Conservation (phyloP, 2,329 filamentous ascomycete genomes). For the Venturiaceae sp. region DNA sequence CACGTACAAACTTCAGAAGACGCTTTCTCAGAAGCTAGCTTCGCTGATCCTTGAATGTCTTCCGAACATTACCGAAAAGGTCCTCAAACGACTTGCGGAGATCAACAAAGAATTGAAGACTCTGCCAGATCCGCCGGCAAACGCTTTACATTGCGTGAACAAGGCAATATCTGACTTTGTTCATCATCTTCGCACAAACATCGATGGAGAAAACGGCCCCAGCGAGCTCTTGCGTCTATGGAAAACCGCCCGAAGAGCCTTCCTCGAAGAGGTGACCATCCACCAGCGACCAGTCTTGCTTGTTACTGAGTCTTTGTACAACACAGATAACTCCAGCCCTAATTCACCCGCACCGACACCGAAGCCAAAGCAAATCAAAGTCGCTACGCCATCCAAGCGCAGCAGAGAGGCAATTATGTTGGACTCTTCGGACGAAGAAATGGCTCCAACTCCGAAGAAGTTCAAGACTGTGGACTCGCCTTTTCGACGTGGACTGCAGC, state of each 20-base stretch:
- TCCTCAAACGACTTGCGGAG: constrained; percentile 34
- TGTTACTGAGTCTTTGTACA: background rate
- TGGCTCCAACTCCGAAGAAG: background rate
- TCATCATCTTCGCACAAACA: constrained; percentile 42
- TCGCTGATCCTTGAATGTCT: constrained; percentile 32
- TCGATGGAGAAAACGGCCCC: constrained; percentile 38
- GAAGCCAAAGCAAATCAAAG: background rate
- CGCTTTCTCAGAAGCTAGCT: constrained; percentile 39
- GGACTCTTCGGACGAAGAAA: background rate
- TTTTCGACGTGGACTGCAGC: background rate
- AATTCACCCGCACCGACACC: background rate
- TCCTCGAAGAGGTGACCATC: background rate
- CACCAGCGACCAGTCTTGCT: background rate
- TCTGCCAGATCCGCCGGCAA: constrained; percentile 58
- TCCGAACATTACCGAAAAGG: constrained; percentile 33
- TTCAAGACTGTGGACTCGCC: background rate
- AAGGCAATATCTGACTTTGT: constrained; percentile 48
- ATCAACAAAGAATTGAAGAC: constrained; percentile 46
- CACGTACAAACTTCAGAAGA: constrained; percentile 37
- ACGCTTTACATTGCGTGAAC: constrained; percentile 57
- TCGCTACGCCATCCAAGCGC: background rate
- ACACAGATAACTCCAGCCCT: background rate
- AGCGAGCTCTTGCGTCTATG: constrained; percentile 14
- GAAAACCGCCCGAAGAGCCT: constrained; percentile 1
- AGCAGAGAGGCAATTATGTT: background rate